These are phyloP conservation scores for Cadophora gregata DNA, from an alignment of 2,329 filamentous ascomycete genomes.

Conservation along the genomic window DNA sequence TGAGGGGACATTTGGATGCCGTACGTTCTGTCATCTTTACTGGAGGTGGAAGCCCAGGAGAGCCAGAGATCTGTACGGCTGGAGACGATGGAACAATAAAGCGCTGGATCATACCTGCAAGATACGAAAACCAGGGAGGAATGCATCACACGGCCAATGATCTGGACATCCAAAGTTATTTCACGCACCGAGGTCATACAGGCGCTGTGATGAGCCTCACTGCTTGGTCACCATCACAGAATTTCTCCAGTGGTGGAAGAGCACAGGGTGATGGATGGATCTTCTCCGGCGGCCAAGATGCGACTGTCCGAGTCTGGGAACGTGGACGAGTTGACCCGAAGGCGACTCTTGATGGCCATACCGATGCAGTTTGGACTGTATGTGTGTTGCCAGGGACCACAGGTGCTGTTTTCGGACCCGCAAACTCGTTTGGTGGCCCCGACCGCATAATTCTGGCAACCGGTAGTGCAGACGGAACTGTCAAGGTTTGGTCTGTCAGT, in stretches of 20 bases:
- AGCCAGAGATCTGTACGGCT: slow-evolving; percentile 95
- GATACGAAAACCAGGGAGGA: slow-evolving; percentile 67
- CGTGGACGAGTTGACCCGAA: slow-evolving; percentile 93
- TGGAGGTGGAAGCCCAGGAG: slow-evolving; percentile 90
- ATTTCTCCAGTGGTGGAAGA: slow-evolving; percentile 87
- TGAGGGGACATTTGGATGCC: slow-evolving; percentile 91
- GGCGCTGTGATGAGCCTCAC: slow-evolving; percentile 87
- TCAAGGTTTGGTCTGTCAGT: slow-evolving; percentile 94
- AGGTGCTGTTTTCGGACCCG: slow-evolving; percentile 79
- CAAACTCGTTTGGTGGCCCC: slow-evolving; percentile 75
- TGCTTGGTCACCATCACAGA: slow-evolving; percentile 85
- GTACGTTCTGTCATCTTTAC: slow-evolving; percentile 96
- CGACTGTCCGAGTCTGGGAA: slow-evolving; percentile 94
- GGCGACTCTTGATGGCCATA: slow-evolving; percentile 91
- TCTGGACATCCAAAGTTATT: slow-evolving; percentile 90
- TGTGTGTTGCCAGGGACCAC: slow-evolving; percentile 88
- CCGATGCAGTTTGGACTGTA: slow-evolving; percentile 93
- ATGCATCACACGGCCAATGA: slow-evolving; percentile 61
- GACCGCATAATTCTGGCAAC: slow-evolving; percentile 91
- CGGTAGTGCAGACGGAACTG: slow-evolving; percentile 86
- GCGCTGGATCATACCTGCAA: slow-evolving; percentile 89
- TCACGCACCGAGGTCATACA: slow-evolving; percentile 93
- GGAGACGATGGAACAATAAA: slow-evolving; percentile 97
- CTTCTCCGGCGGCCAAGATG: slow-evolving; percentile 95
- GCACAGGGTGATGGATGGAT: slow-evolving; percentile 96